Evolutionary conservation across 257 asterid species (phyloP).

Genomic region (Solanum neorickii): DNA sequence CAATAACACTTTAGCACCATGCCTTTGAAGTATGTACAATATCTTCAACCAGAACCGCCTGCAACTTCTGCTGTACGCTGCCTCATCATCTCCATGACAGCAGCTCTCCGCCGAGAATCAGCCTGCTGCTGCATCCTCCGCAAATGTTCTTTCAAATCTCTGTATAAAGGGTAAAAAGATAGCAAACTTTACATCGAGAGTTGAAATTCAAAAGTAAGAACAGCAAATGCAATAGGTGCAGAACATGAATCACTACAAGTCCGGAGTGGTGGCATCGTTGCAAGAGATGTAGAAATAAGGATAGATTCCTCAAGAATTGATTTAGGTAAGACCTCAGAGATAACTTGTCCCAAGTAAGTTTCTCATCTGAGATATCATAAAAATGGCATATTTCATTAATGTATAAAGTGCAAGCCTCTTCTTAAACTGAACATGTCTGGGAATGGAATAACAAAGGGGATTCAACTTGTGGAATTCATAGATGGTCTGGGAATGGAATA

Average conservation of each 20-base stretch:
- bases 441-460: neutral
- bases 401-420: neutral
- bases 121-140: conserved; percentile 84
- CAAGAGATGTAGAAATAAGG: neutral
- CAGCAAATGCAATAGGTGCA: neutral
- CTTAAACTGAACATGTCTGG: neutral
- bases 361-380: neutral
- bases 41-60: conserved; percentile 23
- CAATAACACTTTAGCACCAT: neutral
- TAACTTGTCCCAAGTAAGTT: neutral
- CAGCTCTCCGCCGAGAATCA: conserved; percentile 92
- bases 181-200: neutral
- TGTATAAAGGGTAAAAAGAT: conserved; percentile 12
- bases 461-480: neutral
- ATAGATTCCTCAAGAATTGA: neutral
- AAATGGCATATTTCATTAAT: neutral
- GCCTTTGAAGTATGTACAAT: conserved; percentile 1
- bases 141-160: conserved; percentile 74
- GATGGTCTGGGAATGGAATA: neutral
- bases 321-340: neutral
- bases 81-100: conserved; percentile 95
- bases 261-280: neutral
- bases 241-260: neutral
- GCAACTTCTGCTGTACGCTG: conserved; percentile 94
- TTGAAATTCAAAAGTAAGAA: neutral